Conservation (phyloP, 2,329 filamentous ascomycete species). For the Cladobotryum mycophilum region DNA sequence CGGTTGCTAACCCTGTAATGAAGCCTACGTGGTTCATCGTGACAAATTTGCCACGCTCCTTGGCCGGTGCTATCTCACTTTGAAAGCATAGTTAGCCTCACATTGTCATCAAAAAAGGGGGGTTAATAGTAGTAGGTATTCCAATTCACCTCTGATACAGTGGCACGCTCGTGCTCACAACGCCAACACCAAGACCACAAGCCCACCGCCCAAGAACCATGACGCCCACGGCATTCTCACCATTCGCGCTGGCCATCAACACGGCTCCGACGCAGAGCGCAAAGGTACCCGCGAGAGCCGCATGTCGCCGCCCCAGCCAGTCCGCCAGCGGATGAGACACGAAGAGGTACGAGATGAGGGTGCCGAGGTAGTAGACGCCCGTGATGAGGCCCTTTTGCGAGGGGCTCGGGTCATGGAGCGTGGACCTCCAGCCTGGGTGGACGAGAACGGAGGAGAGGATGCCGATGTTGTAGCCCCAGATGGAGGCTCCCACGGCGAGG, state of each 20-base stretch:
- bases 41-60: slow-evolving; percentile 48
- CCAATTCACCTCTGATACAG: slow-evolving; percentile 46
- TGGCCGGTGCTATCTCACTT: slow-evolving; percentile 50
- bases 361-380: slow-evolving; percentile 52
- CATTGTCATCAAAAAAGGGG: too few species aligned
- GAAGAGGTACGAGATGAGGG: slow-evolving; percentile 49
- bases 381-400: slow-evolving; percentile 46
- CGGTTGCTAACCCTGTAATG: slow-evolving; percentile 45
- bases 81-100: not conserved
- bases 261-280: slow-evolving; percentile 43
- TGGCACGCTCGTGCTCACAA: slow-evolving; percentile 51
- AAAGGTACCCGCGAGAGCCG: slow-evolving; percentile 41
- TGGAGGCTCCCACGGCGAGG: slow-evolving; percentile 49
- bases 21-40: slow-evolving; percentile 56
- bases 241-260: slow-evolving; percentile 39
- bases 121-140: too few species aligned
- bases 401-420: slow-evolving; percentile 39
- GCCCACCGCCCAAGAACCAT: slow-evolving; percentile 47
- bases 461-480: slow-evolving; percentile 55
- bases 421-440: slow-evolving; percentile 45
- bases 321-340: slow-evolving; percentile 47
- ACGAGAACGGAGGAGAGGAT: slow-evolving; percentile 51
- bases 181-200: slow-evolving; percentile 46
- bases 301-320: slow-evolving; percentile 43
- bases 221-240: slow-evolving; percentile 35